Conservation (phyloP, 1,139 yeast genomes). For the Hyphopichia fennica region DNA sequence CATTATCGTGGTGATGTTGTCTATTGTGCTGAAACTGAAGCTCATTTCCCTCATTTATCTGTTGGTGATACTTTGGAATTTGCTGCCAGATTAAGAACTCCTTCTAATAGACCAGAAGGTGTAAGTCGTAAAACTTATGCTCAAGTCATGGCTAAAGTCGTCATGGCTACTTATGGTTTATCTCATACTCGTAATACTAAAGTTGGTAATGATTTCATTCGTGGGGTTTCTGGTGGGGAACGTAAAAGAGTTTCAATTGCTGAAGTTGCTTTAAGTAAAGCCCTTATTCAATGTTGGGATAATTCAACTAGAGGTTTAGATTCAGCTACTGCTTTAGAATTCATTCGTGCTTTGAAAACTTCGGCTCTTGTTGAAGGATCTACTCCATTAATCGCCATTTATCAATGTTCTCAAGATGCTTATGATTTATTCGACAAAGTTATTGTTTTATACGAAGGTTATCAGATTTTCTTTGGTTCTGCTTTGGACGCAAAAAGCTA, state of each 20-base stretch:
- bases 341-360: slow-evolving; percentile 41
- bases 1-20: slow-evolving; percentile 60
- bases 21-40: slow-evolving; percentile 70
- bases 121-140: slow-evolving; percentile 60
- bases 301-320: slow-evolving; percentile 53
- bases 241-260: slow-evolving; percentile 75
- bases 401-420: slow-evolving; percentile 49
- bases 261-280: slow-evolving; percentile 23
- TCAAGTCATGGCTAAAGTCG: slow-evolving; percentile 59
- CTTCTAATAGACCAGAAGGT: slow-evolving; percentile 62
- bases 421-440: slow-evolving; percentile 49
- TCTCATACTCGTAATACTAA: slow-evolving; percentile 66
- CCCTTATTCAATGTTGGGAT: slow-evolving; percentile 45
- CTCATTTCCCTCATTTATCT: slow-evolving; percentile 70
- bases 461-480: slow-evolving; percentile 43
- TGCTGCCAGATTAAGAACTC: slow-evolving; percentile 66
- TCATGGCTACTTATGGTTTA: slow-evolving; percentile 73
- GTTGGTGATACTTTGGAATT: slow-evolving; percentile 70
- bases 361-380: slow-evolving; percentile 35
- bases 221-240: slow-evolving; percentile 88
- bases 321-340: slow-evolving; percentile 49
- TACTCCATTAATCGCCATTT: slow-evolving; percentile 44
- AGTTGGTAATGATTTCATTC: slow-evolving; percentile 68
- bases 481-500: slow-evolving; percentile 34
- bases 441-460: slow-evolving; percentile 40